These are phyloP conservation scores for Rhamnella rubrinervis DNA, from an alignment of 331 rosid genomes.

Conservation along the genomic window DNA sequence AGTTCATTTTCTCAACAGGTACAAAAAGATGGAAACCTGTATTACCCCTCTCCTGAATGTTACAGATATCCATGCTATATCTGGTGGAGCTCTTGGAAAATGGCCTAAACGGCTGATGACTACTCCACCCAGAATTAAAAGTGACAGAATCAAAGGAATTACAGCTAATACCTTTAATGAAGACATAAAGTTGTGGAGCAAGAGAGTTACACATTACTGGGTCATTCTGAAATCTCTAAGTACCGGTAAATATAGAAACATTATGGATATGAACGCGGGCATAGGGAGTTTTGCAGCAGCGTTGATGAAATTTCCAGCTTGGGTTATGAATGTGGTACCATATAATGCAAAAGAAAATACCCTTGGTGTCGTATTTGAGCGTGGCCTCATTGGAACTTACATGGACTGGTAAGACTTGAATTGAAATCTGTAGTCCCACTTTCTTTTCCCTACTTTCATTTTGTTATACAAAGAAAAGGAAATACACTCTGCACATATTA, in stretches of 20 bases:
- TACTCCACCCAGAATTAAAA: constrained; percentile 41
- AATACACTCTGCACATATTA: no score
- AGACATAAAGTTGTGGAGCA: constrained; percentile 40
- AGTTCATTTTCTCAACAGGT: constrained; percentile 39
- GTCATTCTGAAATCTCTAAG: constrained; percentile 37
- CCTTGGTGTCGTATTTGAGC: constrained; percentile 48
- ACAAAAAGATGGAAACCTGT: constrained; percentile 56
- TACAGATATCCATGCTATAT: constrained; percentile 27
- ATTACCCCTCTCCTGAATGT: constrained; percentile 50
- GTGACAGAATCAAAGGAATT: constrained; percentile 14
- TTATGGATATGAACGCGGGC: constrained; percentile 66
- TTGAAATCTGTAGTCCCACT: background rate
- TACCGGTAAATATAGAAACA: constrained; percentile 45
- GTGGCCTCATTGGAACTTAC: constrained; percentile 58
- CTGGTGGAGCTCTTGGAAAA: constrained; percentile 45
- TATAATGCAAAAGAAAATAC: constrained; percentile 35
- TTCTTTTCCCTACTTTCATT: no score
- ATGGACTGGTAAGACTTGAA: constrained; percentile 47
- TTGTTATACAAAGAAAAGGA: no score
- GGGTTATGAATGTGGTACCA: constrained; percentile 64
- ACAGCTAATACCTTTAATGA: constrained; percentile 24
- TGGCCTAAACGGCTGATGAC: constrained; percentile 47
- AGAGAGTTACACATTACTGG: constrained; percentile 38
- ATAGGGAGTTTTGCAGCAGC: constrained; percentile 62
- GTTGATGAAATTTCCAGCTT: constrained; percentile 43